phyloP scores from a whole-genome alignment of 495 filamentous ascomycete genomes.

The Aspergillus kassunensis region DNA sequence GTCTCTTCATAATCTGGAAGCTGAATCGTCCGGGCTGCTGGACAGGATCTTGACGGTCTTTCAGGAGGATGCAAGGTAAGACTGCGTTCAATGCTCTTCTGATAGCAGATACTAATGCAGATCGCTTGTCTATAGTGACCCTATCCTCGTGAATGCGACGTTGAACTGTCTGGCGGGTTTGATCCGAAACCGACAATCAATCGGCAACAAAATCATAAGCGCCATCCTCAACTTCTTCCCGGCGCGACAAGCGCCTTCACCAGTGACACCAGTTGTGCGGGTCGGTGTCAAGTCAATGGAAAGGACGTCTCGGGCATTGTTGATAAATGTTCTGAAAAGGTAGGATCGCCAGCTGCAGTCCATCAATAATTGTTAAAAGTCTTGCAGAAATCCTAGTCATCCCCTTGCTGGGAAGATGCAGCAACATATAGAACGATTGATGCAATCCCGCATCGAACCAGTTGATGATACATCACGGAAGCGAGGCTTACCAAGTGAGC shows the following conservation, averaged over 20 bases:
- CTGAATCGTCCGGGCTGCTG: slow-evolving; percentile 82
- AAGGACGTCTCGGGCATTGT: slow-evolving; percentile 76
- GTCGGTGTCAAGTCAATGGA: slow-evolving; percentile 90
- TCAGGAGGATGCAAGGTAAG: slow-evolving; percentile 79
- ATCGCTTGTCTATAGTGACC: slow-evolving; percentile 56
- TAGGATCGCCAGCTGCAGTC: slow-evolving; percentile 30
- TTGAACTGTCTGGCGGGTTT: slow-evolving; percentile 80
- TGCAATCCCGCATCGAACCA: slow-evolving; percentile 66
- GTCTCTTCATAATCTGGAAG: slow-evolving; percentile 75
- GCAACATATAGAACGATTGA: slow-evolving; percentile 73
- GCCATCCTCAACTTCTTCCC: slow-evolving; percentile 90
- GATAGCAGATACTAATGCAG: neutral
- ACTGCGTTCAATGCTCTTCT: neutral
- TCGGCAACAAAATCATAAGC: slow-evolving; percentile 79
- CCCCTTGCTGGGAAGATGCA: slow-evolving; percentile 68
- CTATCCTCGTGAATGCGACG: slow-evolving; percentile 85
- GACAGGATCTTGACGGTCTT: slow-evolving; percentile 85
- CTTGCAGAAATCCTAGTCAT: slow-evolving; percentile 62
- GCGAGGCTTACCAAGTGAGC: slow-evolving; percentile 60
- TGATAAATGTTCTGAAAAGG: slow-evolving; percentile 76
- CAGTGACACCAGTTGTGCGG: slow-evolving; percentile 71
- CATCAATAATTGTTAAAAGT: slow-evolving; percentile 8
- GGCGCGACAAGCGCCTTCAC: slow-evolving; percentile 66
- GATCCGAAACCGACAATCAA: slow-evolving; percentile 71
- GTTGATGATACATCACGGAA: slow-evolving; percentile 73